Percentiles rank a stretch among this genome's conserved stretches.
Evolutionary conservation across 2,329 filamentous ascomycete genomes (phyloP).

Genomic region (Tolypocladium ovalisporum): DNA sequence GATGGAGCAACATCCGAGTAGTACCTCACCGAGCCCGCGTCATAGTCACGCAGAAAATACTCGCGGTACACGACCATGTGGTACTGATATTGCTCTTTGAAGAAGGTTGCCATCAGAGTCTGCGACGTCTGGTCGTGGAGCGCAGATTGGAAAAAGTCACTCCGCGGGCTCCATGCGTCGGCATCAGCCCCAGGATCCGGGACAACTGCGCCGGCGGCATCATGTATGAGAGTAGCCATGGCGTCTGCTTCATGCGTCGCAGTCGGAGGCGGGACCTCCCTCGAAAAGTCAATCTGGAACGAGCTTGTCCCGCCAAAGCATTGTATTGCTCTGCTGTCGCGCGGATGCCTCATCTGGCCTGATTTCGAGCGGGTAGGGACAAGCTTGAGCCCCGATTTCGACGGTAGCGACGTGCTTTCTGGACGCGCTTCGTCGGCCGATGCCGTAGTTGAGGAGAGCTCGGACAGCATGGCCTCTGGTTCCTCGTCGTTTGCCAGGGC

Average conservation of each 20-base stretch:
- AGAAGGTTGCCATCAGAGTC: slow-evolving; percentile 35
- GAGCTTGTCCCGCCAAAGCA: slow-evolving; percentile 39
- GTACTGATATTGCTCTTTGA: slow-evolving; percentile 35
- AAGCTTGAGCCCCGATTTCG: slow-evolving; percentile 16
- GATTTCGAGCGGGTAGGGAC: slow-evolving; percentile 20
- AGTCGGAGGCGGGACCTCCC: slow-evolving; percentile 12
- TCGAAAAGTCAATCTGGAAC: slow-evolving; percentile 26
- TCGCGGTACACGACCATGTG: slow-evolving; percentile 40
- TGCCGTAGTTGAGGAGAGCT: slow-evolving; percentile 17
- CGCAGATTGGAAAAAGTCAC: slow-evolving; percentile 21
- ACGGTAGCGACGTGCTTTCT: slow-evolving; percentile 5
- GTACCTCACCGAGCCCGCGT: slow-evolving; percentile 31
- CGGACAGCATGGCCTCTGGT: slow-evolving; percentile 29
- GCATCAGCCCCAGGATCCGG: neutral
- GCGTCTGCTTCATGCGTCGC: slow-evolving; percentile 1
- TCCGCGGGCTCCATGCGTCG: slow-evolving; percentile 8
- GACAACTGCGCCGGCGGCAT: neutral
- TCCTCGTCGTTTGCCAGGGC: slow-evolving; percentile 25
- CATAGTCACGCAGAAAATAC: slow-evolving; percentile 38
- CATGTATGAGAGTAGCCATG: neutral
- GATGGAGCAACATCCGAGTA: slow-evolving; percentile 39
- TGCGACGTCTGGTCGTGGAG: slow-evolving; percentile 33
- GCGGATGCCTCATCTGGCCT: slow-evolving; percentile 26
- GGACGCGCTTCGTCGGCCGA: slow-evolving; percentile 6
- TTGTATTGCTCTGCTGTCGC: slow-evolving; percentile 28